phyloP scores from a whole-genome alignment of 2,329 filamentous ascomycete genomes.

The Aspergillus proliferans region DNA sequence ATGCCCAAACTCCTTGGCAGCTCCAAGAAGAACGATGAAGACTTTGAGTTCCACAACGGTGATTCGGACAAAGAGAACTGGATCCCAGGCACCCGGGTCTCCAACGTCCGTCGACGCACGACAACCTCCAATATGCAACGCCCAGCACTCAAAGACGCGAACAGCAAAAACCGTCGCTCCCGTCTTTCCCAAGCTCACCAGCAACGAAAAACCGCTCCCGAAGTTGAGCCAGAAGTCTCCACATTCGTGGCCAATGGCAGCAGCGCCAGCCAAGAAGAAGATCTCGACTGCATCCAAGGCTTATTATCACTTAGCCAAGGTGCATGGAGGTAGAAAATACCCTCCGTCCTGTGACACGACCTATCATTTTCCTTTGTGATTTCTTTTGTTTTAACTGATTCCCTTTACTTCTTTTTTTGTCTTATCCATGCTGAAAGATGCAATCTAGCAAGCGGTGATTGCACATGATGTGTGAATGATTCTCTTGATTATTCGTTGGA shows the following conservation, averaged over 20 bases:
- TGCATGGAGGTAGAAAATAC: slow-evolving; percentile 62
- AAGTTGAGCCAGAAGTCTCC: slow-evolving; percentile 60
- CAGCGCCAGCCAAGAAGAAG: slow-evolving; percentile 63
- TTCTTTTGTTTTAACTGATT: slow-evolving; percentile 14
- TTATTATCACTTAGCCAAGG: slow-evolving; percentile 82
- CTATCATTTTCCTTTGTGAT: slow-evolving; percentile 17
- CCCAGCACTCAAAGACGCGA: slow-evolving; percentile 42
- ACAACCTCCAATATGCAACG: slow-evolving; percentile 26
- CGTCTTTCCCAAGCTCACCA: slow-evolving; percentile 18
- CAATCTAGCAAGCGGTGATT: slow-evolving; percentile 25
- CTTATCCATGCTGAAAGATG: slow-evolving; percentile 18
- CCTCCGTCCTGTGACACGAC: slow-evolving; percentile 4
- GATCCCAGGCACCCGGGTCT: slow-evolving; percentile 45
- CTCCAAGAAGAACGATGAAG: slow-evolving; percentile 27
- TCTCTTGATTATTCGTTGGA: slow-evolving; percentile 5
- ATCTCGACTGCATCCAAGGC: slow-evolving; percentile 86
- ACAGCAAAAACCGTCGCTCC: slow-evolving; percentile 20
- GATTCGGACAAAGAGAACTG: slow-evolving; percentile 98
- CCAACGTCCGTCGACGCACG: slow-evolving; percentile 33
- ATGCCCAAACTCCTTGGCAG: slow-evolving; percentile 14
- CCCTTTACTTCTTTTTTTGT: slow-evolving; percentile 13
- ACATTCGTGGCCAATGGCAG: slow-evolving; percentile 61
- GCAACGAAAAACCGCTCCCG: slow-evolving; percentile 16
- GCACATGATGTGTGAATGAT: slow-evolving; percentile 16
- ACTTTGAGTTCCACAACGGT: slow-evolving; percentile 46